Evolutionary conservation across 2,329 filamentous ascomycete genomes (phyloP).

Genomic region (Arthrobotrys entomopaga): DNA sequence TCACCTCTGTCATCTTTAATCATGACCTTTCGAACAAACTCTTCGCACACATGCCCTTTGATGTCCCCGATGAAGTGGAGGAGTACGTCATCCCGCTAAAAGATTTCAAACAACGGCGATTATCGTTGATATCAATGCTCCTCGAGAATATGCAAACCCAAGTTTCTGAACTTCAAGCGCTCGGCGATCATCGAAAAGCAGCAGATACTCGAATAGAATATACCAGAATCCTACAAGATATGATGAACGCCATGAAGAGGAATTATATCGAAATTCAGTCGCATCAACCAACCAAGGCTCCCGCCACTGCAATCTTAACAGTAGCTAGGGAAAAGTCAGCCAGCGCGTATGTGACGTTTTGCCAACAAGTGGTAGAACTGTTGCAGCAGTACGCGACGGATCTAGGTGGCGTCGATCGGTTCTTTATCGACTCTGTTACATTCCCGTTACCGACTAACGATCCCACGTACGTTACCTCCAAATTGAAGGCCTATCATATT

Average conservation of each 20-base stretch:
- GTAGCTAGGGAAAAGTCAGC: neutral
- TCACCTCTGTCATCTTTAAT: slow-evolving; percentile 69
- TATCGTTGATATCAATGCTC: slow-evolving; percentile 68
- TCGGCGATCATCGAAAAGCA: slow-evolving; percentile 44
- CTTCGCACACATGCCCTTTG: slow-evolving; percentile 70
- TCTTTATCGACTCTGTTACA: slow-evolving; percentile 65
- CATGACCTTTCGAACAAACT: slow-evolving; percentile 64
- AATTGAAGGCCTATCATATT: slow-evolving; percentile 69
- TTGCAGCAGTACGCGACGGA: slow-evolving; percentile 71
- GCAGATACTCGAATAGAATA: slow-evolving; percentile 65
- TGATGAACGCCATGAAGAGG: slow-evolving; percentile 71
- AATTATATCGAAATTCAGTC: slow-evolving; percentile 68
- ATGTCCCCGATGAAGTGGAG: slow-evolving; percentile 59
- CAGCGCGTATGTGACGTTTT: slow-evolving; percentile 69
- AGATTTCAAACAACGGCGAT: slow-evolving; percentile 68
- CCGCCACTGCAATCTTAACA: neutral
- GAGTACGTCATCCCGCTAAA: slow-evolving; percentile 66
- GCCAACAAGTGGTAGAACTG: slow-evolving; percentile 70
- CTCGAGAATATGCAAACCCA: slow-evolving; percentile 69
- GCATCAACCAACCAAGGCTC: slow-evolving; percentile 58
- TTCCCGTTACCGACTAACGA: slow-evolving; percentile 72
- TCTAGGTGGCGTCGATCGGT: slow-evolving; percentile 65
- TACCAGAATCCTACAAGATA: slow-evolving; percentile 65
- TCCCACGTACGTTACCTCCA: slow-evolving; percentile 72
- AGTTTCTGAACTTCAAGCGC: slow-evolving; percentile 62